Conservation (phyloP, 2,329 filamentous ascomycete genomes). For the Colletotrichum truncatum region DNA sequence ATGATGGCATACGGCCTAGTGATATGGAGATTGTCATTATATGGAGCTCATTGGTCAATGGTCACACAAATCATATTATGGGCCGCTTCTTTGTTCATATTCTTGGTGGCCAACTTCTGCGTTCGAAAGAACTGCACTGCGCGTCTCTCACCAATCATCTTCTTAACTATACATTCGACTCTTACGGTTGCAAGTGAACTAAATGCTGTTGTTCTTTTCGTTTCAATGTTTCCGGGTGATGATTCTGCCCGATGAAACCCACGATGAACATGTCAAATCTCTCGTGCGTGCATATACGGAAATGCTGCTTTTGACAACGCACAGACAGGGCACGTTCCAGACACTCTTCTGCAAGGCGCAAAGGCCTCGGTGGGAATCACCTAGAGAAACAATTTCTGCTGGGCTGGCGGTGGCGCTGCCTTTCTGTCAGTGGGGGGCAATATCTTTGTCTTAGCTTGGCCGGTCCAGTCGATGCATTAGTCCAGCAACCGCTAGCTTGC, state of each 20-base stretch:
- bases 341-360: neutral
- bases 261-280: neutral
- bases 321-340: conserved; percentile 1
- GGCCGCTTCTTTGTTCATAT: too few relatives aligned
- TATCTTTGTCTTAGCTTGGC: neutral
- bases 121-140: too few relatives aligned
- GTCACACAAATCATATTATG: too few relatives aligned
- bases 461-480: neutral
- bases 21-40: too few relatives aligned
- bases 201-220: neutral
- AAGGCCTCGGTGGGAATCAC: neutral
- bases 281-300: neutral
- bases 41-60: too few relatives aligned
- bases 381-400: neutral
- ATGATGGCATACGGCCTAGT: too few relatives aligned
- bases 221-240: neutral
- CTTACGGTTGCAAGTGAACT: too few relatives aligned
- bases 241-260: neutral
- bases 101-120: too few relatives aligned
- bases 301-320: neutral
- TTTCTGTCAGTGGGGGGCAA: neutral
- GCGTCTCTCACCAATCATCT: too few relatives aligned
- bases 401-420: neutral
- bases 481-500: neutral
- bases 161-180: too few relatives aligned